Evolutionary conservation across 2,329 filamentous ascomycete genomes (phyloP), one percentile per base, ranked within the genome.

Genomic region (Aspergillus phoenicis): DNA sequence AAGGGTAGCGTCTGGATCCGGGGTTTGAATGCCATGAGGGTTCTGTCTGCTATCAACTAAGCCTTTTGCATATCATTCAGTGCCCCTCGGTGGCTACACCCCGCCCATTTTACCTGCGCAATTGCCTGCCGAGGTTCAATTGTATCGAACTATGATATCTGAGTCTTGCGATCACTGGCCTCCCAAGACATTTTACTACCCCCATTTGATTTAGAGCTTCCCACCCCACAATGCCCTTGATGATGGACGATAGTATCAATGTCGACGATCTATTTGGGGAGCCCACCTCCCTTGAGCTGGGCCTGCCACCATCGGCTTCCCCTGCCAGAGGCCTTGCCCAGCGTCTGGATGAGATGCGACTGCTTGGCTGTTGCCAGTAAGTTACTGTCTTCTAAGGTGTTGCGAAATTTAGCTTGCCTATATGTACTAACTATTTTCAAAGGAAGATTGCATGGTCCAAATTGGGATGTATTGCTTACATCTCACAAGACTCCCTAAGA

Each of bases 371-470:
- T 74, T 91, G 89, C 82, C 90, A 93, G 92, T 95, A 86, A 78
- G 88, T 83, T 48, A 39, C 15, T 59, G 8, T 36, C 49, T 22
- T 2, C 28, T 10, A 17, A 28, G 11, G 8, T 36, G 8, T 28
- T 13, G 54, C 13, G 8, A 8, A 11, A 10, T 5, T 13, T 17
- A 28, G 15, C 33, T 53, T 51, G 20, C 20, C 20, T 51, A 65
- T 74, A 54, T 76, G 73, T 62, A 68, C 5, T 10, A 17, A 47
- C 11, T 5, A 7, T 11, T 3, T 15, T 52, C 48, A 68, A 6
- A 96, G 93, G 73, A 87, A 87, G 65, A 85, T 97, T 57, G 88
- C 90, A 30, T 98, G 94, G 93, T 97, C 94, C 10, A 93, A 89
- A 69, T 85, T 87, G 62, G 94, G 94, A 47, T 92, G 89, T 62